Conservation (phyloP, 768 basidiomycete genomes). For the Pleurotus sapidus region DNA sequence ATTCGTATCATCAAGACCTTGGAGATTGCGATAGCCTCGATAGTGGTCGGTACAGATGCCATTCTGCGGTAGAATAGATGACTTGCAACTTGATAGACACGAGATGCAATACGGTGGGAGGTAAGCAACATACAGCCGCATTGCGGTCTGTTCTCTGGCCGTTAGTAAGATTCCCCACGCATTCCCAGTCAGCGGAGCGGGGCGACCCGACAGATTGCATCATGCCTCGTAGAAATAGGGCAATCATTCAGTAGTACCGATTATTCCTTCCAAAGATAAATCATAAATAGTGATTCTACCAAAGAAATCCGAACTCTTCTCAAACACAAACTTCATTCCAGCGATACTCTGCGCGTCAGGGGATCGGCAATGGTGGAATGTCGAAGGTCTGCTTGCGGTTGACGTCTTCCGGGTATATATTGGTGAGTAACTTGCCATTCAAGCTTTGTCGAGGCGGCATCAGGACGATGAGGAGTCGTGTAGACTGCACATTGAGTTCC, state of each 20-base stretch:
- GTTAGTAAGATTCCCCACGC: too few relatives aligned
- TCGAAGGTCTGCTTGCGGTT: conserved; percentile 72
- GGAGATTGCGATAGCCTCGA: conserved; percentile 71
- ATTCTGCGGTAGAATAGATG: conserved; percentile 2
- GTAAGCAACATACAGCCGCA: not conserved
- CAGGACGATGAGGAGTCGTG: conserved; percentile 23
- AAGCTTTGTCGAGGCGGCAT: conserved; percentile 19
- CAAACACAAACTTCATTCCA: conserved; percentile 66
- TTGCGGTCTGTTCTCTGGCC: not conserved
- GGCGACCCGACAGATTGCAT: too few relatives aligned
- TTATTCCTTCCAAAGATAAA: conserved; percentile 37
- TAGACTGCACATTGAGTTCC: conserved; percentile 62
- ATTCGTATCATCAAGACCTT: conserved; percentile 30
- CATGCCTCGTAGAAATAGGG: too few relatives aligned
- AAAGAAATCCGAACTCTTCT: conserved; percentile 83
- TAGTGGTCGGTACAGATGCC: conserved; percentile 57
- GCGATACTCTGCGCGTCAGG: conserved; percentile 30
- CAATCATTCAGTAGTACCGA: too few relatives aligned
- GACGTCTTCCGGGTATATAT: conserved; percentile 77
- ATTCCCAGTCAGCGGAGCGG: too few relatives aligned
- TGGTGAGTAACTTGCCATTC: conserved; percentile 50
- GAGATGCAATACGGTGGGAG: conserved; percentile 4
- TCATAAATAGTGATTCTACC: conserved; percentile 78
- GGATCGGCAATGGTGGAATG: conserved; percentile 25
- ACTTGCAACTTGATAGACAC: conserved; percentile 11